Evolutionary conservation across 345 rosid species (phyloP).

Genomic region (Gossypium australe): DNA sequence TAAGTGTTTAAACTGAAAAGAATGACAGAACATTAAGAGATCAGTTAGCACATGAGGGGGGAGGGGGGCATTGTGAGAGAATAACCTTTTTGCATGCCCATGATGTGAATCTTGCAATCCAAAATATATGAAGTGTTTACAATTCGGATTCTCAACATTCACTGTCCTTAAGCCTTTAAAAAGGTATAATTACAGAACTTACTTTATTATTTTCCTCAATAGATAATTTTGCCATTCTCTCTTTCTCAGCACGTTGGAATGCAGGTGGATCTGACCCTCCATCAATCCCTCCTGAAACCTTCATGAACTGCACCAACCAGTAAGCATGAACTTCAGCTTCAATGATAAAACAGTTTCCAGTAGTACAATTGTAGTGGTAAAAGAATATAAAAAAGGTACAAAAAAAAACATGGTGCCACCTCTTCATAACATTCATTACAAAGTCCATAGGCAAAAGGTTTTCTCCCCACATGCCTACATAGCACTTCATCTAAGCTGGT

Average conservation of each 20-base stretch:
- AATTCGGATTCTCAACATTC: neutral
- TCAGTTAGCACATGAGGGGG: neutral
- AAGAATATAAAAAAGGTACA: neutral
- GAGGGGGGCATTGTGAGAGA: neutral
- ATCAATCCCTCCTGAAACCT: conserved; percentile 67
- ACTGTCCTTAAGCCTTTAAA: neutral
- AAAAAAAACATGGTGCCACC: conserved; percentile 34
- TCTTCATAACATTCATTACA: conserved; percentile 62
- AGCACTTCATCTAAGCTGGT: conserved; percentile 36
- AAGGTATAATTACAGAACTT: conserved; percentile 22
- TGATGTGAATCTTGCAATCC: neutral
- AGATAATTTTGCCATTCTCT: conserved; percentile 47
- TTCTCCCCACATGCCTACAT: conserved; percentile 57
- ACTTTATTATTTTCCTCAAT: conserved; percentile 32
- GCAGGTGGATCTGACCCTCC: conserved; percentile 95
- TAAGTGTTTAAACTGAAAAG: neutral
- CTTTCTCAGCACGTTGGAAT: conserved; percentile 75
- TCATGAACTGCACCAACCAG: conserved; percentile 44
- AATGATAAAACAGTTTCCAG: conserved; percentile 10
- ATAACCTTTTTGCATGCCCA: neutral
- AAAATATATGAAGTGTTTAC: neutral
- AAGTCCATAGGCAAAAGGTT: conserved; percentile 55
- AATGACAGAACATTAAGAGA: neutral
- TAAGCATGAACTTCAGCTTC: conserved; percentile 10
- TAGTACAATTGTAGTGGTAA: neutral